phyloP scores from a whole-genome alignment of 768 basidiomycete genomes.

The Agaricus blazei region DNA sequence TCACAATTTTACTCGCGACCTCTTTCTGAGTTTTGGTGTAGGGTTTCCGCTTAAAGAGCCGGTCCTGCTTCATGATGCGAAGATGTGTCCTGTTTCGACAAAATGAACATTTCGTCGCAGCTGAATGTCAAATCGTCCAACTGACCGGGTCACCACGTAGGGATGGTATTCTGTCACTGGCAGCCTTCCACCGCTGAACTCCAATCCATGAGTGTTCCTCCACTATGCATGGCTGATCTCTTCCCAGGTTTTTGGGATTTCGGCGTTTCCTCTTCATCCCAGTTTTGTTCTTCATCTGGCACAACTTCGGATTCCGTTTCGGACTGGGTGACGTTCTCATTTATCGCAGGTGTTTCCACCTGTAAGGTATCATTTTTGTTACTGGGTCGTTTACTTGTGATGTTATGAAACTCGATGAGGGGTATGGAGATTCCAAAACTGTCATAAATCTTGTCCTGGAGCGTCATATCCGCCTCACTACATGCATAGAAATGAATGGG shows the following conservation, averaged over 20 bases:
- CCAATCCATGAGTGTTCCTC: not conserved
- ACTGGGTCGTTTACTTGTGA: conserved; percentile 11
- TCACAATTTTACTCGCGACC: conserved; percentile 18
- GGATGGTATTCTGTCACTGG: conserved; percentile 24
- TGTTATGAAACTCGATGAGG: conserved; percentile 27
- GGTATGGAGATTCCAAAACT: conserved; percentile 29
- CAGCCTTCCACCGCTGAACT: conserved; percentile 13
- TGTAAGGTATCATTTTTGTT: not conserved
- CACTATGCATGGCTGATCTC: not conserved
- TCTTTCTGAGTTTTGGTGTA: conserved; percentile 22
- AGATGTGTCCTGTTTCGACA: conserved; percentile 24
- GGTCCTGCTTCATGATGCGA: conserved; percentile 26
- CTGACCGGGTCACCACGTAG: conserved; percentile 30
- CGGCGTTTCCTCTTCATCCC: conserved; percentile 9
- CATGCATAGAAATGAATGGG: not conserved
- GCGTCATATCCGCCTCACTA: not conserved
- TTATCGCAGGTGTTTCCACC: not conserved
- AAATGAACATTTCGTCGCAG: not conserved
- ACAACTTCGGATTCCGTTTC: not conserved
- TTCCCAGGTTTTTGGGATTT: not conserved
- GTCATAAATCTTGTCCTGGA: conserved; percentile 25
- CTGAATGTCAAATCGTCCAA: no score
- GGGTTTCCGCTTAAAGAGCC: conserved; percentile 20
- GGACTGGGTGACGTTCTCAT: conserved; percentile 8
- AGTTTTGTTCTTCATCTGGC: conserved; percentile 13